A percentile compares a stretch with the other conserved stretches of the same genome.
Evolutionary conservation across 2,329 filamentous ascomycete genomes (phyloP).

Genomic region (Scolecobasidium constrictum): DNA sequence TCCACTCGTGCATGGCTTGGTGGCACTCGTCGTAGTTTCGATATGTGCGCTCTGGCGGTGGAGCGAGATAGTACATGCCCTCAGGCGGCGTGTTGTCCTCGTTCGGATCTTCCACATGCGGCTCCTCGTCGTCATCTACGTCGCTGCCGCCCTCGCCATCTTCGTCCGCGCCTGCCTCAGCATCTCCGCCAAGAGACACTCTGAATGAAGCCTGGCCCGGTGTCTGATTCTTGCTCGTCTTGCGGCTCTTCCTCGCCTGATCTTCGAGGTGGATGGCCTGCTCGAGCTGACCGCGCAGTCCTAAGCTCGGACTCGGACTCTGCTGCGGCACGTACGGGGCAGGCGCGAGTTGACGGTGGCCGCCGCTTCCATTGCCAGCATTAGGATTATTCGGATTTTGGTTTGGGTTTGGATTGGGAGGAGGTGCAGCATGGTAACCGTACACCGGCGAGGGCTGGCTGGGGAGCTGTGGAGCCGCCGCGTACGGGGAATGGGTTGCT

Average conservation of each 20-base stretch:
- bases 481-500: not conserved
- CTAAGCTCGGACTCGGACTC: not conserved
- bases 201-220: not conserved
- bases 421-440: not conserved
- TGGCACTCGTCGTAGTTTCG: not conserved
- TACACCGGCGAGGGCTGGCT: not conserved
- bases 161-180: constrained; percentile 1
- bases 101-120: not conserved
- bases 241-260: not conserved
- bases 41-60: constrained; percentile 8
- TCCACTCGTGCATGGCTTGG: constrained; percentile 9
- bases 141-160: constrained; percentile 3
- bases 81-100: constrained; percentile 9
- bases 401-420: too few relatives aligned
- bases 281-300: not conserved
- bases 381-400: too few relatives aligned
- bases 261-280: not conserved
- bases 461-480: not conserved
- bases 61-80: constrained; percentile 10
- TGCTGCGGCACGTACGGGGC: not conserved
- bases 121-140: constrained; percentile 3
- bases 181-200: not conserved
- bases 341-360: not conserved
- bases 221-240: not conserved
- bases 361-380: too few relatives aligned